Evolutionary conservation across 352 stramenopile genomes (phyloP), one percentile per base, ranked within the genome.

Genomic region (Pythium oligandrum): DNA sequence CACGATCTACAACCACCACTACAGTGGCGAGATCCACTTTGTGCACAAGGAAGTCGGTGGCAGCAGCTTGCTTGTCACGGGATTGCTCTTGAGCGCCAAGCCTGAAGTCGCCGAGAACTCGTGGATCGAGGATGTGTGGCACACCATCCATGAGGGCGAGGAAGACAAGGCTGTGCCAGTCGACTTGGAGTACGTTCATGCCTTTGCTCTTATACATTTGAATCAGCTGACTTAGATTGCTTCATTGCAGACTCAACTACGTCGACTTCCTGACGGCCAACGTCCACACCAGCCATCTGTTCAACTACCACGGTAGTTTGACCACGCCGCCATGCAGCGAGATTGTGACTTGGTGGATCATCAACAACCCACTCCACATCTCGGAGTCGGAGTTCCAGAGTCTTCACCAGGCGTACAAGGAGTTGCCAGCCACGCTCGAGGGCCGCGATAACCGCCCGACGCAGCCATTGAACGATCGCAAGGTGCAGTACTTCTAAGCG

Each of bases 291-390:
- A 86, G 70, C 53, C 70, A 84, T 51, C 37, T 89, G 26, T 83
- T 86, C 64, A 80, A 83, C 63, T 84, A 86, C 63, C 62, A 55
- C n/a, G 75, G 75, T 30, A 83, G 71, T 31, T 55, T 86, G 12
- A 86, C 75, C 11, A 84, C 75, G 31, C 75, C 75, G 6, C 68
- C 68, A 33, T 86, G 75, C 61, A 75, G 55, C 38, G 75, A 84
- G 61, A 68, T 71, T 45, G 75, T 84, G 11, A 68, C 75, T 61
- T 86, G 73, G 71, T 84, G 68, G 75, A 65, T 86, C 44, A 64
- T 84, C 44, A 74, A 75, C 51, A 79, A 76, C 44, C 73, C 71
- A 12, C 64, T 85, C n/a, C 43, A 64, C 39, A 78, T 85, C 61
- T 67, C 69, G n/a, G 43, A 48, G 17, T 38, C 45, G 34, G 67